Evolutionary conservation across 805 yeast species (phyloP), one percentile per base, ranked within the genome.

Genomic region (Jamesozyma gamospora): DNA sequence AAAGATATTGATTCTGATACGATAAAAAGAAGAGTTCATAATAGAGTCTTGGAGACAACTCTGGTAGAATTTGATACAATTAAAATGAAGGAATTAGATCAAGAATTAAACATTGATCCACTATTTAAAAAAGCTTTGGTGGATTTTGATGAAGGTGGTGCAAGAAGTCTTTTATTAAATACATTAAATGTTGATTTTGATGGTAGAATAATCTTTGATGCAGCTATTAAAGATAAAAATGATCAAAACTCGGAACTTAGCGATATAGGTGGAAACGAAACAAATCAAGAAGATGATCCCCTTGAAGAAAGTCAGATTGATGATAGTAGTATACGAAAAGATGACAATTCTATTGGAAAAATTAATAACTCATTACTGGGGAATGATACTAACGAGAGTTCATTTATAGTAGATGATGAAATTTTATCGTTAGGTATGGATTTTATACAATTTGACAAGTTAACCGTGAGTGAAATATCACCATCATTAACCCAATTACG

Each of bases 131-230:
- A 78, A 51, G 81, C 85, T 0, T 63, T 82, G 36, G 76, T 86
- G 0, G 88, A 81, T 38, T 82, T 82, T 49, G 92, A 82, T 55
- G 90, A 82, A 62, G 88, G 88, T 30, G 90, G 92, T 3, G 79
- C 90, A 7, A 82, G 79, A 52, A 74, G 83, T 43, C 63, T 82
- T 36, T 58, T 82, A 32, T 55, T 79, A 45, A 82, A 82, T 45
- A 74, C 83, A 0, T 66, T 82, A 34, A 67, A 68, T 44, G 65
- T 77, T 13, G 79, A 80, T 49, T 41, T 56, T 1, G 50, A 69
- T 1, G 74, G 77, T 0, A 60, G 80, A 49, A 77, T 82, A 3
- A 74, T 79, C 2, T 80, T 82, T 52, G 90, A 79, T 52, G 84
- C 85, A 36, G 50, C 48, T 12, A 62, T 65, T 8, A 65, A 52